A percentile compares a stretch with the other conserved stretches of the same genome.
Conservation (phyloP, 352 stramenopile species). For the Globisporangium nagaii region DNA sequence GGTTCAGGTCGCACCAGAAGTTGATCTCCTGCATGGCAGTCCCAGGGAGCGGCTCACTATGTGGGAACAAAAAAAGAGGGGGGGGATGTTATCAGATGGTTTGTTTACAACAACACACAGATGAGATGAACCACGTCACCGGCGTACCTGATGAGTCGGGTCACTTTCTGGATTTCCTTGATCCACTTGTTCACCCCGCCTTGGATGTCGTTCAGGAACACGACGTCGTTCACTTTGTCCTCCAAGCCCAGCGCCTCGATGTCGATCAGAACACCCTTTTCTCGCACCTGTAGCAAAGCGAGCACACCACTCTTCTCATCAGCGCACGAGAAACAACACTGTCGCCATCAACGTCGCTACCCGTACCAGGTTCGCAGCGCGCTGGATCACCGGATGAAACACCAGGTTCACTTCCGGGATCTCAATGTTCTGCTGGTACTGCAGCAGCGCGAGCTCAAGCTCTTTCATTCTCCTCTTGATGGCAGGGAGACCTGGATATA, state of each 20-base stretch:
- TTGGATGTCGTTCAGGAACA: slow-evolving; percentile 85
- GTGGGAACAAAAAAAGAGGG: background rate
- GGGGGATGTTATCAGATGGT: background rate
- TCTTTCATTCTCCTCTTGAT: slow-evolving; percentile 92
- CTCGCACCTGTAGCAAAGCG: slow-evolving; percentile 32
- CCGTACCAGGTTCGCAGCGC: slow-evolving; percentile 55
- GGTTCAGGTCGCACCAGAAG: slow-evolving; percentile 92
- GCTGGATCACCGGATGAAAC: slow-evolving; percentile 85
- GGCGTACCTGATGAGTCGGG: slow-evolving; percentile 64
- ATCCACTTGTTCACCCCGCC: slow-evolving; percentile 92
- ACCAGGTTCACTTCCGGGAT: slow-evolving; percentile 91
- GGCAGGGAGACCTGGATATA: slow-evolving; percentile 59
- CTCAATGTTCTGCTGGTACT: slow-evolving; percentile 94
- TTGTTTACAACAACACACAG: background rate
- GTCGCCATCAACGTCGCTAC: background rate
- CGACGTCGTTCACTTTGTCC: slow-evolving; percentile 79
- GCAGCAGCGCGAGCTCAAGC: slow-evolving; percentile 90
- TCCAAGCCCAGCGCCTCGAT: slow-evolving; percentile 76
- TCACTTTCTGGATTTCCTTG: slow-evolving; percentile 94
- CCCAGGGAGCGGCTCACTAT: slow-evolving; percentile 74
- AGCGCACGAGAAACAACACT: background rate
- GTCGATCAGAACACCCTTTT: slow-evolving; percentile 74
- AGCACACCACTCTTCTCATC: background rate
- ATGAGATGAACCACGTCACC: background rate
- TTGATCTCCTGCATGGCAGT: slow-evolving; percentile 93